Evolutionary conservation across 768 basidiomycete genomes (phyloP).

Genomic region (Leucosporidium yakuticum): DNA sequence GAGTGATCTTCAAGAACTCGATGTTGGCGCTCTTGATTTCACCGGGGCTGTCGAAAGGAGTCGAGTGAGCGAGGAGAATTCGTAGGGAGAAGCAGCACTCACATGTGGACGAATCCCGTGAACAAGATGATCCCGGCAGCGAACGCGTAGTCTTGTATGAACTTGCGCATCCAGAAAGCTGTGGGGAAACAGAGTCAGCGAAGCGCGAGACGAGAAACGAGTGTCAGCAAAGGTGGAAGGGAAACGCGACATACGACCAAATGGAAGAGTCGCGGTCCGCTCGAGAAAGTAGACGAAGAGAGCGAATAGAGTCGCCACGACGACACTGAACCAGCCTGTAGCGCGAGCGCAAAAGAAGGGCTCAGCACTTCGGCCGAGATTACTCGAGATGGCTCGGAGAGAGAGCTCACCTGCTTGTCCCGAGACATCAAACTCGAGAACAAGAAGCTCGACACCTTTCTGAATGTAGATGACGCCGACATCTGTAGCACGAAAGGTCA

Average conservation of each 20-base stretch:
- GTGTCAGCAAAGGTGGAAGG: background rate
- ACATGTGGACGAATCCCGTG: conserved; percentile 39
- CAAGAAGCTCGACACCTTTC: conserved; percentile 39
- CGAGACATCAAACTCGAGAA: conserved; percentile 33
- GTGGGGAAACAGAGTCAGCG: background rate
- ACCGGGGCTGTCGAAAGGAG: conserved; percentile 26
- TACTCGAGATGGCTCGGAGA: too few species aligned
- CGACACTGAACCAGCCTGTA: conserved; percentile 39
- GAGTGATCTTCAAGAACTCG: conserved; percentile 33
- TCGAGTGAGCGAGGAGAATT: background rate
- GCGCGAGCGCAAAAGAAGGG: background rate
- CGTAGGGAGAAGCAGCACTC: too few species aligned
- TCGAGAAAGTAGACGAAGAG: conserved; percentile 38
- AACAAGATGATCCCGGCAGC: conserved; percentile 37
- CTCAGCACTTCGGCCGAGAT: too few species aligned
- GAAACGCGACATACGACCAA: conserved; percentile 29
- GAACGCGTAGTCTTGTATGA: conserved; percentile 40
- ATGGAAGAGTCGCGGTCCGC: conserved; percentile 26
- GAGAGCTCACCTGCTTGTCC: background rate
- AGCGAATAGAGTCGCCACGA: conserved; percentile 40
- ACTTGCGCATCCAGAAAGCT: conserved; percentile 38
- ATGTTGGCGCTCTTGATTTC: conserved; percentile 31
- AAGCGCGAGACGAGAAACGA: background rate
- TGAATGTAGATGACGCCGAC: conserved; percentile 39
- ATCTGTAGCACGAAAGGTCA: conserved; percentile 9